A percentile compares a stretch with the other conserved stretches of the same genome.
Conservation (phyloP, 148 eudicot species). For the Spergularia bocconei region DNA sequence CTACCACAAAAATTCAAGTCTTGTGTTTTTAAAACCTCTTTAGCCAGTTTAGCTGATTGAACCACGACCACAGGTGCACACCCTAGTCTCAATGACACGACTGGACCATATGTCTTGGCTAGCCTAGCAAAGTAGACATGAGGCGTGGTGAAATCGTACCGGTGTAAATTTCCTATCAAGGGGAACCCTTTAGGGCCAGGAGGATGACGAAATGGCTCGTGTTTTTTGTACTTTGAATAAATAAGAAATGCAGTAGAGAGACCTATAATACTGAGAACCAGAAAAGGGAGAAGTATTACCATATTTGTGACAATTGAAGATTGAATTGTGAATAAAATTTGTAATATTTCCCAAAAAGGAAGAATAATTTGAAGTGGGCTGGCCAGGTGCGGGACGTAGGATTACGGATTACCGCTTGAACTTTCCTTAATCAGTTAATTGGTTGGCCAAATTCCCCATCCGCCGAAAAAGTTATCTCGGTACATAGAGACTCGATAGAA, state of each 20-base stretch:
- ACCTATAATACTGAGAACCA: not conserved
- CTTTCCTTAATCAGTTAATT: no score
- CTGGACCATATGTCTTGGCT: conserved; percentile 31
- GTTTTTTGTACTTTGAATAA: not conserved
- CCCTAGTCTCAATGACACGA: conserved; percentile 24
- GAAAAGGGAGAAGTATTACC: not conserved
- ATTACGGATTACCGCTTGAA: no score
- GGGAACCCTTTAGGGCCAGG: conserved; percentile 26
- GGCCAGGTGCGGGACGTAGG: no score
- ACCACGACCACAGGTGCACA: conserved; percentile 19
- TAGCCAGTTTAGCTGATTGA: conserved; percentile 25
- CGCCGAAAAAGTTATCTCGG: no score
- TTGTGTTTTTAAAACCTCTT: conserved; percentile 33
- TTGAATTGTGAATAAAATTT: no score
- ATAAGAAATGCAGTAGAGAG: not conserved
- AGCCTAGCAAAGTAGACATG: conserved; percentile 21
- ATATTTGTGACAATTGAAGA: not conserved
- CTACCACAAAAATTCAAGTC: conserved; percentile 33
- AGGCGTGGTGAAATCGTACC: conserved; percentile 18
- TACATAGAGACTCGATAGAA: no score
- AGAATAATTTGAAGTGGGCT: no score
- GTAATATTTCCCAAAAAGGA: not conserved
- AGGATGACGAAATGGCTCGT: conserved; percentile 8
- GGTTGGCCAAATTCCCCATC: no score
- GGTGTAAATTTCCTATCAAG: conserved; percentile 28